phyloP scores from a whole-genome alignment of 1,284 basidiomycete species.

The Microbotryomycetes sp. region DNA sequence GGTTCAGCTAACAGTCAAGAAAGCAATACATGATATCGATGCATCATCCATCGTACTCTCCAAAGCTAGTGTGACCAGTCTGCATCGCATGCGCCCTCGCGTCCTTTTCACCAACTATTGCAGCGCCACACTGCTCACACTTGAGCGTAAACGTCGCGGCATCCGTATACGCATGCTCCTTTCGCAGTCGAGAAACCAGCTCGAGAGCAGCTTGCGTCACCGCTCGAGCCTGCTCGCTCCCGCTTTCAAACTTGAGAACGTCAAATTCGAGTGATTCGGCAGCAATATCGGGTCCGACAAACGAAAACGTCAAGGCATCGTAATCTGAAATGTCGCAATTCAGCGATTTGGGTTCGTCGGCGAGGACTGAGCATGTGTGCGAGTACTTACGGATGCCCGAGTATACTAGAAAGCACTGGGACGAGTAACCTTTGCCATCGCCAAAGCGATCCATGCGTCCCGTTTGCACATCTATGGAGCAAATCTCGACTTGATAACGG shows the following conservation, averaged over 20 bases:
- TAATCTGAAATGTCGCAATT: slow-evolving; percentile 45
- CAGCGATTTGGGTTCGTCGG: background rate
- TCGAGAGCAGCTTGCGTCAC: slow-evolving; percentile 60
- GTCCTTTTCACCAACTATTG: slow-evolving; percentile 84
- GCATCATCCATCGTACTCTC: slow-evolving; percentile 56
- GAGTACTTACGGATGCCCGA: slow-evolving; percentile 63
- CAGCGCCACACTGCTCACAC: slow-evolving; percentile 47
- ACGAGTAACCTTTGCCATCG: slow-evolving; percentile 44
- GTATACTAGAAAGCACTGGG: slow-evolving; percentile 67
- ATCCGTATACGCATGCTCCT: slow-evolving; percentile 77
- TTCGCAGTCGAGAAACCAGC: slow-evolving; percentile 62
- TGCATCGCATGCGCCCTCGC: slow-evolving; percentile 74
- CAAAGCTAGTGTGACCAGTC: slow-evolving; percentile 80
- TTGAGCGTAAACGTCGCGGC: slow-evolving; percentile 62
- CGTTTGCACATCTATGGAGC: slow-evolving; percentile 81
- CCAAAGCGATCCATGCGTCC: slow-evolving; percentile 80
- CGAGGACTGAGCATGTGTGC: background rate
- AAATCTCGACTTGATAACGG: slow-evolving; percentile 75
- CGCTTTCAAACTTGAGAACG: slow-evolving; percentile 56
- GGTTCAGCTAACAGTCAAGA: too few relatives aligned
- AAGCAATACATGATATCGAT: background rate
- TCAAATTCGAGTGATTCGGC: slow-evolving; percentile 59
- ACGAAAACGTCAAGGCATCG: slow-evolving; percentile 77
- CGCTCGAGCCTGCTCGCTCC: slow-evolving; percentile 32
- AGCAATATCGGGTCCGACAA: slow-evolving; percentile 57